These are phyloP conservation scores for Saccharomycodes ludwigii DNA, from an alignment of 805 yeast species.

Conservation along the genomic window DNA sequence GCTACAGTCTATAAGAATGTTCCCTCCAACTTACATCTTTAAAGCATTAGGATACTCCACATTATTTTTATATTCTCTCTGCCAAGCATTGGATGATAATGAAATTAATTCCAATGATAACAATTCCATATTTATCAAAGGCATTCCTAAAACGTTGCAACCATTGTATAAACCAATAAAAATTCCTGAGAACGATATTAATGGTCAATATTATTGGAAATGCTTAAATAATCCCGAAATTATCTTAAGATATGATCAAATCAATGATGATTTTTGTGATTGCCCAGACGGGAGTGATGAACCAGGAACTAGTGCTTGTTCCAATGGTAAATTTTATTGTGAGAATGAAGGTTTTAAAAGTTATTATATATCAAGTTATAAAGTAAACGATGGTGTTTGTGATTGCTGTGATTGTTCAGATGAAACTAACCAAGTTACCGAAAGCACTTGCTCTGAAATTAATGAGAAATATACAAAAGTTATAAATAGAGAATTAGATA, in stretches of 20 bases:
- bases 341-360: conserved; percentile 60
- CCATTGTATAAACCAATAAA: conserved; percentile 11
- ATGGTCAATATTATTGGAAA: conserved; percentile 42
- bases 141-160: conserved; percentile 13
- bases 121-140: too few species aligned
- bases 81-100: background rate
- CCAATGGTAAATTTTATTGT: conserved; percentile 49
- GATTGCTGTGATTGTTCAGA: conserved; percentile 98
- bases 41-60: background rate
- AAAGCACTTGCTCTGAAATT: conserved; percentile 16
- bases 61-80: background rate
- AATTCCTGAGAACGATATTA: too few species aligned
- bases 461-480: conserved; percentile 15
- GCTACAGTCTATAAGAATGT: conserved; percentile 4
- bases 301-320: conserved; percentile 88
- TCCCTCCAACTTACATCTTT: background rate
- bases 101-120: conserved; percentile 1
- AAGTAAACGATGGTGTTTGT: conserved; percentile 84
- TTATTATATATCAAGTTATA: conserved; percentile 46
- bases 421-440: conserved; percentile 33
- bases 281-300: conserved; percentile 98
- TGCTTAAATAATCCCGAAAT: conserved; percentile 65
- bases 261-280: conserved; percentile 87
- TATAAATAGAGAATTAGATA: conserved; percentile 37
- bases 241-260: conserved; percentile 41